Percentiles rank a stretch among this genome's conserved stretches.
phyloP scores from a whole-genome alignment of 2,329 filamentous ascomycete species.

The Neonectria punicea region DNA sequence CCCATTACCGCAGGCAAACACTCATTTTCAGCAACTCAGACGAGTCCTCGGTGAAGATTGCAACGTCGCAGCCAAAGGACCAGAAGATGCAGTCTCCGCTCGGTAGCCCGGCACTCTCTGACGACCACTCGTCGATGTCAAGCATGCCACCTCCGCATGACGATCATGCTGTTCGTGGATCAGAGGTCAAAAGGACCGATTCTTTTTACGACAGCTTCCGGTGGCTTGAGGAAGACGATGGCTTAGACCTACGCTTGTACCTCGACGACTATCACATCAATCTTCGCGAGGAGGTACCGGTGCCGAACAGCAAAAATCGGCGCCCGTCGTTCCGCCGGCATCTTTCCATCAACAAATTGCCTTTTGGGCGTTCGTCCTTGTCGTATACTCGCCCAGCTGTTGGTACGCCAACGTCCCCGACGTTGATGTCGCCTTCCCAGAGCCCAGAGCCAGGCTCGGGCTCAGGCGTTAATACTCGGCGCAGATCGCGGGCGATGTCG shows the following conservation, averaged over 20 bases:
- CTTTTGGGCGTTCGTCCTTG: conserved; percentile 67
- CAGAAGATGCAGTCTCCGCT: conserved; percentile 37
- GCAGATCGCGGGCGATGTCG: conserved; percentile 66
- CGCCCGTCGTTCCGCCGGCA: conserved; percentile 75
- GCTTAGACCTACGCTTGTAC: conserved; percentile 73
- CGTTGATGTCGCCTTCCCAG: conserved; percentile 35
- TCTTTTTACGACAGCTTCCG: conserved; percentile 75
- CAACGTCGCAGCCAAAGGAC: conserved; percentile 40
- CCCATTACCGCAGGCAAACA: conserved; percentile 50
- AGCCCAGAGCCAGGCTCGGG: conserved; percentile 36
- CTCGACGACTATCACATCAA: conserved; percentile 78
- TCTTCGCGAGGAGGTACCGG: conserved; percentile 61
- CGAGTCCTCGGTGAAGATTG: conserved; percentile 40
- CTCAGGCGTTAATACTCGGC: conserved; percentile 53
- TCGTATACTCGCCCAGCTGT: conserved; percentile 60
- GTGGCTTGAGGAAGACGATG: conserved; percentile 79
- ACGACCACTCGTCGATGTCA: conserved; percentile 33
- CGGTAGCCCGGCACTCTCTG: conserved; percentile 35
- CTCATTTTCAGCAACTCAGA: conserved; percentile 50
- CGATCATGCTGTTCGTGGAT: conserved; percentile 29
- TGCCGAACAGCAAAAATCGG: conserved; percentile 57
- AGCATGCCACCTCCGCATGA: conserved; percentile 41
- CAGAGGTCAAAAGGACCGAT: conserved; percentile 53
- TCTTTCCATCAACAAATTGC: conserved; percentile 75
- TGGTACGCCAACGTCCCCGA: conserved; percentile 49